Evolutionary conservation across 164 flowering plant species (phyloP), one percentile per base, ranked within the genome.

Genomic region (Stephania japonica): DNA sequence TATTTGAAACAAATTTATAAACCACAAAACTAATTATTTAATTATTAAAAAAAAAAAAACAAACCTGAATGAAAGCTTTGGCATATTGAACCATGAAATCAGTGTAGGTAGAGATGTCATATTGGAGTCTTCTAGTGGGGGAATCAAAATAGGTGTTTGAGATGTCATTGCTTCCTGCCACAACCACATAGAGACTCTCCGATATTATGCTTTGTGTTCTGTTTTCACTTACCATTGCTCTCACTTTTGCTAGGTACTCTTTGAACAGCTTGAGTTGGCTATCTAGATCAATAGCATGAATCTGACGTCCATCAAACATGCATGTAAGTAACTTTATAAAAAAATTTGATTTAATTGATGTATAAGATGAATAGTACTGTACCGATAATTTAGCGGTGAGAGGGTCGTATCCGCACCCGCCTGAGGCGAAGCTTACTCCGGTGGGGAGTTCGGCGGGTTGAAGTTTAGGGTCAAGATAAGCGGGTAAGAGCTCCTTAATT

Each of bases 371-470:
- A 56, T 18, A n/a, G 23, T 19, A 56, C n/a, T 56, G 23, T 61
- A 71, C 73, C 73, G 56, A 41, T 21, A 71, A 0, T 71, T 62
- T 26, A 38, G 67, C 16, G 11, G 73, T 71, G 49, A 81, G 79
- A 6, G 84, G 83, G 68, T 93, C 98, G 65, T 68, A 88, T 23
- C 98, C 98, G 4, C 89, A 71, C 10, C 84, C 90, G 5, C 90
- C 98, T 0, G 97, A 93, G 19, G 98, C 97, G 61, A 93, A 91
- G 72, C 93, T 89, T 25, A 89, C 94, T 49, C 98, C 97, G 0
- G 86, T 87, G 75, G 80, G 73, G 3, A 91, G 77, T 62, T 93
- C 98, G 4, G 83, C 78, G 10, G 71, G 70, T 79, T 82, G 83
- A 1, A 90, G 84, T 0, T 62, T 78, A 6, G 85, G 87, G 66